These are phyloP conservation scores for Venturia oleaginea DNA, from an alignment of 2,329 filamentous ascomycete species.

Conservation along the genomic window DNA sequence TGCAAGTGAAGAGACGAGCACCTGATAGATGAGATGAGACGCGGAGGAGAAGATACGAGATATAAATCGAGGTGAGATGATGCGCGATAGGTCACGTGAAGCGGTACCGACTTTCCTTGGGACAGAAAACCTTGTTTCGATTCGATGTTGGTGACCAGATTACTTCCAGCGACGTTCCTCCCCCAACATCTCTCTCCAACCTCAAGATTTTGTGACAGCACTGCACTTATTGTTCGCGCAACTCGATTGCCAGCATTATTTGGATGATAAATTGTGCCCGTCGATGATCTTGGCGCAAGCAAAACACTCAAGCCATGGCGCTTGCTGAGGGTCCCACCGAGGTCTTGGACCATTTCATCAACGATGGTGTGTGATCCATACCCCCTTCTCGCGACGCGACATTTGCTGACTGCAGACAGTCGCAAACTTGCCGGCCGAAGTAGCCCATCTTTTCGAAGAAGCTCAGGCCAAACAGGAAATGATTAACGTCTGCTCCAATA, in stretches of 20 bases:
- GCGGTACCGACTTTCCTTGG: too few species aligned
- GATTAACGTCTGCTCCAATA: constrained; percentile 58
- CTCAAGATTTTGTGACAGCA: background rate
- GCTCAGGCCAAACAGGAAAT: constrained; percentile 70
- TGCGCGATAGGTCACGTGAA: background rate
- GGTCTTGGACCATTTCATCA: constrained; percentile 70
- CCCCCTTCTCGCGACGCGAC: constrained; percentile 11
- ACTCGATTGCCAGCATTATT: background rate
- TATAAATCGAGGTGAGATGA: background rate
- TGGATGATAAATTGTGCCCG: background rate
- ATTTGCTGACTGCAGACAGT: constrained; percentile 31
- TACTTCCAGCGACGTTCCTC: background rate
- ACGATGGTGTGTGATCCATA: constrained; percentile 43
- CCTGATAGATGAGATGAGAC: background rate
- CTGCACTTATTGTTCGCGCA: background rate
- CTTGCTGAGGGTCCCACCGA: constrained; percentile 53
- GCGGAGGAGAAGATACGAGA: background rate
- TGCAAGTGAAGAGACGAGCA: background rate
- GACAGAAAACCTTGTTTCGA: too few species aligned
- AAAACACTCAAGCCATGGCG: constrained; percentile 29
- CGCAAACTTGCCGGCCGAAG: constrained; percentile 72
- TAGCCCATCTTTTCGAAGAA: constrained; percentile 75
- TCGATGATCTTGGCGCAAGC: background rate
- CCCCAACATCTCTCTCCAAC: background rate
- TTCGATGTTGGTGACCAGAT: too few species aligned